These are phyloP conservation scores for Diaporthe capsici DNA, from an alignment of 2,329 filamentous ascomycete genomes.

Conservation along the genomic window DNA sequence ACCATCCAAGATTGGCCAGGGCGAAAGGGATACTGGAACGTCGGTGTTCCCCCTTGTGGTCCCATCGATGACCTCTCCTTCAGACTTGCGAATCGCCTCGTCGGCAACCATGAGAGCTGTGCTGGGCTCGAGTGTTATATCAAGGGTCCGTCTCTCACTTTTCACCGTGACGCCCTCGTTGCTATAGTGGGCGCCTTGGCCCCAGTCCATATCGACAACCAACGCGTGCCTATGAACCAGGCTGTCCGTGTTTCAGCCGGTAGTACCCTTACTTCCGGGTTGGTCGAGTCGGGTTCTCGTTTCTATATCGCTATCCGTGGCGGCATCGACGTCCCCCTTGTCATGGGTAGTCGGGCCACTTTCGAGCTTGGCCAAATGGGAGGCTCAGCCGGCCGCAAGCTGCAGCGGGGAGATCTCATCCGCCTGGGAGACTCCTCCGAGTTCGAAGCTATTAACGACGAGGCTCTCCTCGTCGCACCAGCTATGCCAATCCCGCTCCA, in stretches of 20 bases:
- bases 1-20: constrained; percentile 16
- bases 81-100: constrained; percentile 14
- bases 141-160: background rate
- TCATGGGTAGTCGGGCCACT: constrained; percentile 11
- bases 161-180: background rate
- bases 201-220: background rate
- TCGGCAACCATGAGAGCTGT: background rate
- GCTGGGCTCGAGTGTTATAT: constrained; percentile 10
- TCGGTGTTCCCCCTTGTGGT: constrained; percentile 1
- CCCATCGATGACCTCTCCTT: constrained; percentile 5
- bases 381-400: background rate
- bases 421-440: background rate
- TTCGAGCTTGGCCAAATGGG: constrained; percentile 26
- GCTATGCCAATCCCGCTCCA: background rate
- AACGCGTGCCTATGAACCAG: background rate
- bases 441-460: background rate
- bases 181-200: background rate
- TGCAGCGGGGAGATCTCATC: background rate
- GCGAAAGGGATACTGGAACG: background rate
- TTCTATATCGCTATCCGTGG: constrained; percentile 6
- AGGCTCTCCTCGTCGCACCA: background rate
- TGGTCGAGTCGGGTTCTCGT: background rate
- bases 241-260: background rate
- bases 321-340: background rate
- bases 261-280: background rate